These are phyloP conservation scores for Leishmania tropica DNA, from an alignment of 208 protist genomes.

Conservation along the genomic window DNA sequence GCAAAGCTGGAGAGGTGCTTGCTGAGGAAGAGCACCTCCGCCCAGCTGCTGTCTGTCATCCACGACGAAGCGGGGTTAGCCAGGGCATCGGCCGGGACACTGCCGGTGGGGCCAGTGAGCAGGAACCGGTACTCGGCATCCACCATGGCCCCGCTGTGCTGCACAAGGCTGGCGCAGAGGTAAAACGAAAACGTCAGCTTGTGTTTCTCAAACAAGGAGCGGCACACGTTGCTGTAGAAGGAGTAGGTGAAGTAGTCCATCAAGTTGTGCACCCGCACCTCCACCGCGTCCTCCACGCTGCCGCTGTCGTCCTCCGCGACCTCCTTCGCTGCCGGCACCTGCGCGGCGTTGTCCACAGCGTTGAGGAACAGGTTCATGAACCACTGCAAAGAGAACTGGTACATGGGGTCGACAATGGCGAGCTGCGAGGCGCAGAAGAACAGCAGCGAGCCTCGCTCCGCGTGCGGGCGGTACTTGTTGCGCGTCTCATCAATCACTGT, in stretches of 20 bases:
- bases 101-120: slow-evolving; percentile 85
- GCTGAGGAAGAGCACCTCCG: slow-evolving; percentile 90
- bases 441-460: slow-evolving; percentile 93
- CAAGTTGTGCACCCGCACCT: slow-evolving; percentile 85
- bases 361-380: slow-evolving; percentile 97
- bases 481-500: slow-evolving; percentile 96
- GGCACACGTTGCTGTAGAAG: slow-evolving; percentile 98
- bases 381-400: slow-evolving; percentile 98
- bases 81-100: slow-evolving; percentile 34
- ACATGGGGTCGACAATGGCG: slow-evolving; percentile 96
- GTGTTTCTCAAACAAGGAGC: slow-evolving; percentile 98
- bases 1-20: slow-evolving; percentile 67
- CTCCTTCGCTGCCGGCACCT: slow-evolving; percentile 35
- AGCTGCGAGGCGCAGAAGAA: slow-evolving; percentile 98
- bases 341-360: slow-evolving; percentile 73
- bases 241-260: slow-evolving; percentile 97
- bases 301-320: slow-evolving; percentile 7
- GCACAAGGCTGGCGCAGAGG: slow-evolving; percentile 91
- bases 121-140: slow-evolving; percentile 92
- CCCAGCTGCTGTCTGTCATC: slow-evolving; percentile 95
- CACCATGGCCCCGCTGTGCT: slow-evolving; percentile 80
- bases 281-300: slow-evolving; percentile 57
- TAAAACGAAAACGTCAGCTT: slow-evolving; percentile 98
- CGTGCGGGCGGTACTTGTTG: slow-evolving; percentile 95
- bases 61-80: slow-evolving; percentile 92